Base-by-base conservation (phyloP, 2,329 filamentous ascomycete species). In the Colletotrichum tabaci region DNA sequence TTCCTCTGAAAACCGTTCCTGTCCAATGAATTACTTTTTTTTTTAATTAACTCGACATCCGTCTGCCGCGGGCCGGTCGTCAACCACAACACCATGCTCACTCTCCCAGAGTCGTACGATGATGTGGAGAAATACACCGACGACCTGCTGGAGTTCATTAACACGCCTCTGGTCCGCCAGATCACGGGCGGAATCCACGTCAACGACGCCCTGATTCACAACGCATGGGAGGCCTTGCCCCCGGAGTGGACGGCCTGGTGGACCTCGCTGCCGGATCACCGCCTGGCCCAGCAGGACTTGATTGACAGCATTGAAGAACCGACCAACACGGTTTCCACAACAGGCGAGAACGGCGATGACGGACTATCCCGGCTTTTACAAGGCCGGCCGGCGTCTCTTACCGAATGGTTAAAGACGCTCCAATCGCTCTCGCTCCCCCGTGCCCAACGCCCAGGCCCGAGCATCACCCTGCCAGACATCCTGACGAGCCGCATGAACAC, bases 141-240 rank as follows among this genome's bases (percentile, higher is more conserved):
- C 2, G 61, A 76, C 8, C 72, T 81, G 0, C 66, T 64, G 7
- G 47, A 63, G 1, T 79, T 81, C 40, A 68, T 78, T n/a, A 50
- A 69, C 5, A 74, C 77, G 8, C 74, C 79, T 5, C 67, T 81
- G 15, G 74, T 80, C 13, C 77, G 75, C 8, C 79, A 81, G 40
- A 77, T 81, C 42, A 79, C 78, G 1, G 79, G 79, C 3, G 79
- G 76, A n/a, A 77, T 81, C 40, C 79, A 81, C 62, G 79, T 80
- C 63, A 81, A 81, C 50, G 79, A 81, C 66, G 77, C 79, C 2
- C 61, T 81, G 40, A 78, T 80, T 60, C 46, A 76, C 49, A 56
- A 78, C 63, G 78, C 78, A 13, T 81, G 79, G 79, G 73, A 71
- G 15, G 71, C 74, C 3, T 56, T 81, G 38, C 79, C 79, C 6